A percentile compares a stretch with the other conserved stretches of the same genome.
phyloP scores from a whole-genome alignment of 345 rosid genomes.

The Brassica napus region Da-Ae NC_063452.1:52106001-52106500 shows the following conservation, averaged over 20 bases:
- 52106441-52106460: neutral
- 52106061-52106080: neutral
- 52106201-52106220: too few relatives aligned
- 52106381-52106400: neutral
- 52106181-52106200: neutral
- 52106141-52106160: neutral
- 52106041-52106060: neutral
- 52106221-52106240: neutral
- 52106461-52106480: neutral
- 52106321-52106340: neutral
- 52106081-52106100: neutral
- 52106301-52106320: neutral
- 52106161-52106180: neutral
- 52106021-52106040: slow-evolving; percentile 17
- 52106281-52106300: neutral
- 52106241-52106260: neutral
- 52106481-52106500: neutral
- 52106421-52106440: slow-evolving; percentile 21
- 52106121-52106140: neutral
- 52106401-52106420: neutral
- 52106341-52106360: neutral
- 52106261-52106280: neutral
- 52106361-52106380: neutral
- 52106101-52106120: neutral
- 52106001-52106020: slow-evolving; percentile 21